These are phyloP conservation scores for Inga laurina DNA, from an alignment of 306 rosid species.

Conservation along the genomic window DNA sequence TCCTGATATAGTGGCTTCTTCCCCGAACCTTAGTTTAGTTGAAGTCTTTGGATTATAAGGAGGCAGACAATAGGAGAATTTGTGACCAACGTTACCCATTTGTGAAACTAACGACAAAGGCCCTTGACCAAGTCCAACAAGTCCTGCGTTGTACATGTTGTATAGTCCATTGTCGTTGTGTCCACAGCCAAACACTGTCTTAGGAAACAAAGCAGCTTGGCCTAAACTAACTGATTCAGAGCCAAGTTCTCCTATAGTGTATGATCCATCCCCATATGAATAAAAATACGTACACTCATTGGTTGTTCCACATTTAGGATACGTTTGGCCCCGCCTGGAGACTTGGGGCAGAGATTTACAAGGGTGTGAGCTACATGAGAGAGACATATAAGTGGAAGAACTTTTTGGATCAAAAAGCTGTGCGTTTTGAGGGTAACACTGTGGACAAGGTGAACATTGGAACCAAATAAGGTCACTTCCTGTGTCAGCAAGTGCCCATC, in stretches of 20 bases:
- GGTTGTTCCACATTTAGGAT: not conserved
- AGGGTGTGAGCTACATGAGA: not conserved
- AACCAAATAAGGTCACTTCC: too few species aligned
- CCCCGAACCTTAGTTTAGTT: not conserved
- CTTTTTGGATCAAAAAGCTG: not conserved
- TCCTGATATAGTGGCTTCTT: not conserved
- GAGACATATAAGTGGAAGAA: not conserved
- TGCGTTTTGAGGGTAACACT: not conserved
- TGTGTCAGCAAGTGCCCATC: not conserved
- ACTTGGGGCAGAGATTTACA: not conserved
- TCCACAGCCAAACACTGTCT: not conserved
- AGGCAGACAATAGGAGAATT: constrained; percentile 20
- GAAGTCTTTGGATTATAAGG: not conserved
- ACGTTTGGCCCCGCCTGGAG: not conserved
- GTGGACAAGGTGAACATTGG: too few species aligned
- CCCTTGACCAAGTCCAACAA: constrained; percentile 20
- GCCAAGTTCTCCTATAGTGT: not conserved
- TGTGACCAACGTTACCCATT: not conserved
- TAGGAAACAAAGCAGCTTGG: not conserved
- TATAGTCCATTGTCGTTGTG: not conserved
- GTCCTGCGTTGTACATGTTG: not conserved
- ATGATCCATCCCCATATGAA: not conserved
- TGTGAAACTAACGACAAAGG: constrained; percentile 22
- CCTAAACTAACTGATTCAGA: not conserved
- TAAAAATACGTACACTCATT: not conserved